These are phyloP conservation scores for Ophiosphaerella korrae DNA, from an alignment of 2,329 filamentous ascomycete genomes.

Conservation along the genomic window DNA sequence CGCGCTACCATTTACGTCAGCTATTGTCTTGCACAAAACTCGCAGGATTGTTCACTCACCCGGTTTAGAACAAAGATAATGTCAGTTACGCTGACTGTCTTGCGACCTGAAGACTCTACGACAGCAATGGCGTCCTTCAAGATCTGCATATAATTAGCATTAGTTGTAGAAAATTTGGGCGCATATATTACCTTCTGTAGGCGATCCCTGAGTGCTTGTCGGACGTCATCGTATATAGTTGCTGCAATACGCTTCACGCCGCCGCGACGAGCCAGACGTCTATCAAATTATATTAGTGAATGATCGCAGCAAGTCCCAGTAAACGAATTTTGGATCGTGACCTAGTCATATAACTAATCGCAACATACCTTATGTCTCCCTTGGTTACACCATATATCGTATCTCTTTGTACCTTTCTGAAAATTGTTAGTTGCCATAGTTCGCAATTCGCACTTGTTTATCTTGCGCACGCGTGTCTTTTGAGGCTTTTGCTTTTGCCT, in stretches of 20 bases:
- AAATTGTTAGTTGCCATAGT: slow-evolving; percentile 8
- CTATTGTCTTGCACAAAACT: not conserved
- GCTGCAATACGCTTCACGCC: slow-evolving; percentile 76
- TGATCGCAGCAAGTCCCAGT: not conserved
- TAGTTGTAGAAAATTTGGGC: not conserved
- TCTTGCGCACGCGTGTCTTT: slow-evolving; percentile 34
- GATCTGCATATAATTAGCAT: slow-evolving; percentile 20
- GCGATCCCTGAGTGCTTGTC: slow-evolving; percentile 57
- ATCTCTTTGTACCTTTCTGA: slow-evolving; percentile 40
- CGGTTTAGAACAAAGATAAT: slow-evolving; percentile 39
- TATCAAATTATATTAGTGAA: slow-evolving; percentile 16
- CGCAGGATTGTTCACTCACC: slow-evolving; percentile 19
- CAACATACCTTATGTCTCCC: slow-evolving; percentile 41
- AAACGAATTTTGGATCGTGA: not conserved
- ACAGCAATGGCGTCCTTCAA: slow-evolving; percentile 29
- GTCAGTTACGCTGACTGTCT: slow-evolving; percentile 37
- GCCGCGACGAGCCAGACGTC: slow-evolving; percentile 74
- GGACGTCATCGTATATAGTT: slow-evolving; percentile 66
- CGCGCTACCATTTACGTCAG: slow-evolving; percentile 21
- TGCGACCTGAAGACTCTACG: slow-evolving; percentile 32
- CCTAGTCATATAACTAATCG: not conserved
- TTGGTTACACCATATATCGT: slow-evolving; percentile 43
- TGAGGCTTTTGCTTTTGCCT: slow-evolving; percentile 27
- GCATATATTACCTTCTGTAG: slow-evolving; percentile 46
- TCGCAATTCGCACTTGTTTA: not conserved